These are phyloP conservation scores for Fusarium foetens DNA, from an alignment of 2,329 filamentous ascomycete species.

Conservation along the genomic window DNA sequence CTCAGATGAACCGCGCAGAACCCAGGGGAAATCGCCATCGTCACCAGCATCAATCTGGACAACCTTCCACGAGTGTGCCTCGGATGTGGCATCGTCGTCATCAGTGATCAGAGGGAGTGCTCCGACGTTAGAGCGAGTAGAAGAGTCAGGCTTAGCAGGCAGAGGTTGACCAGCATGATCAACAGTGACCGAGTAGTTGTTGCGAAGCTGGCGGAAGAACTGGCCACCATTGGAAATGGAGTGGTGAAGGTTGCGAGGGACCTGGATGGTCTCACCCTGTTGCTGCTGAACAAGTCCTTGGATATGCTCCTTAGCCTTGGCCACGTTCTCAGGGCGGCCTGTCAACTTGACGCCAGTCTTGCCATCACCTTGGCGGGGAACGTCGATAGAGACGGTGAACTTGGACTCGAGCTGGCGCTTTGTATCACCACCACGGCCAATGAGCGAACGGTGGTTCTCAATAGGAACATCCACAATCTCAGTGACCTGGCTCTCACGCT, in stretches of 20 bases:
- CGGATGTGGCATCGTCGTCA: slow-evolving; percentile 71
- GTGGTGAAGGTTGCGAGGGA: slow-evolving; percentile 87
- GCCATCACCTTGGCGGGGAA: slow-evolving; percentile 87
- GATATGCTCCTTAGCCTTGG: slow-evolving; percentile 89
- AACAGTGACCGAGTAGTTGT: slow-evolving; percentile 87
- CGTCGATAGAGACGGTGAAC: slow-evolving; percentile 87
- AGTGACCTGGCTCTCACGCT: slow-evolving; percentile 84
- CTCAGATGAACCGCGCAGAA: slow-evolving; percentile 81
- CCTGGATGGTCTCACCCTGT: slow-evolving; percentile 85
- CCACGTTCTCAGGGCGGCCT: slow-evolving; percentile 81
- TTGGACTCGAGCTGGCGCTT: slow-evolving; percentile 86
- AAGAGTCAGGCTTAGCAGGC: slow-evolving; percentile 73
- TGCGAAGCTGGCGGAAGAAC: slow-evolving; percentile 90
- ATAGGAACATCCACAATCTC: slow-evolving; percentile 83
- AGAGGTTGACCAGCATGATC: slow-evolving; percentile 86
- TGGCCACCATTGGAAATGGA: slow-evolving; percentile 86
- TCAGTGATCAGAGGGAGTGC: slow-evolving; percentile 93
- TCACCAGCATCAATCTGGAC: slow-evolving; percentile 71
- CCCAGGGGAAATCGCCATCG: slow-evolving; percentile 85
- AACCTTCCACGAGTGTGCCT: slow-evolving; percentile 85
- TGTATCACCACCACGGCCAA: slow-evolving; percentile 89
- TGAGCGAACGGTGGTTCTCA: slow-evolving; percentile 90
- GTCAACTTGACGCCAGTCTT: slow-evolving; percentile 88
- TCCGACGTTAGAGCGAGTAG: slow-evolving; percentile 66
- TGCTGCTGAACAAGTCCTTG: slow-evolving; percentile 81